Evolutionary conservation across 805 yeast species (phyloP), one percentile per base, ranked within the genome.

Genomic region (Ascoidea tarda): DNA sequence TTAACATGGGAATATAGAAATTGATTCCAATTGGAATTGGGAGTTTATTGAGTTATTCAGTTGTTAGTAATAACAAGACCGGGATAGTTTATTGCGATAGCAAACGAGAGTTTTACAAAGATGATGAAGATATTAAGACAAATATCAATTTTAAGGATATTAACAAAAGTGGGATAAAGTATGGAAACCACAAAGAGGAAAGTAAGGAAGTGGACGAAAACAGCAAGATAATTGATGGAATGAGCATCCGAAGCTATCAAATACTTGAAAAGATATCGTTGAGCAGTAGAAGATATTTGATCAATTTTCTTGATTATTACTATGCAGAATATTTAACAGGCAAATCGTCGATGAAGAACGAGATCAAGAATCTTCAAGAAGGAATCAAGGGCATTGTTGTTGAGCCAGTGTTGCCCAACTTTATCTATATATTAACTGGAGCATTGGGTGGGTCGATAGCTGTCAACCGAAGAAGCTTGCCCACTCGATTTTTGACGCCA

Each of bases 391-490:
- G 66, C 5, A 51, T 71, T 33, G 69, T 78, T 16, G 69, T 64
- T 51, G 84, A 79, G 57, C 79, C 81, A 5, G 66, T 78, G 4
- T 69, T 82, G 53, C 87, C 87, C 16, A 69, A 70, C 47, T 62
- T 75, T 46, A 72, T 80, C 50, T 75, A 77, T 59, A 75, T 80
- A 5, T 64, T 81, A 46, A 79, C 85, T 0, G 69, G 75, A 5
- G 65, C 81, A 4, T 72, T 82, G 55, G 60, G 78, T 1, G 84
- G 84, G 10, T 78, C 84, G 2, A 75, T 82, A 53, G 55, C 77
- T 42, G 77, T 71, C 14, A 70, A 72, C 53, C 74, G 69, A 56
- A 70, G 76, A 58, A 59, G 74, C 1, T 62, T 79, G 6, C 77
- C 78, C 1, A 45, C 74, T 5, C 70, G 87, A 57, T 76, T 79